Base-by-base conservation (phyloP, 352 stramenopile genomes). In the Phytopythium boreale region DNA sequence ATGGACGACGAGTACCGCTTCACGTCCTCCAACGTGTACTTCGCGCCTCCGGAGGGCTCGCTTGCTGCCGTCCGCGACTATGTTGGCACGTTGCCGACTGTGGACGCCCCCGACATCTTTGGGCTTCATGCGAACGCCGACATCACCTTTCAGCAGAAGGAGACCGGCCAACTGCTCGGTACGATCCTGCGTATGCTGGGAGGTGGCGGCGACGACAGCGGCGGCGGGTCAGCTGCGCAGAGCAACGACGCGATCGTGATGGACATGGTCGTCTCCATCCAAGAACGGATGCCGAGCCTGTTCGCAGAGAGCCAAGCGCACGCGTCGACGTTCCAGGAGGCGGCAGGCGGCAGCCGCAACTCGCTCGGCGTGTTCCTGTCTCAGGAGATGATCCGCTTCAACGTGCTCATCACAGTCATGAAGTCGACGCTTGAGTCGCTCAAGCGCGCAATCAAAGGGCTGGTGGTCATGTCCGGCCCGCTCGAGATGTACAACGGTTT, bases 81-180 rank as follows among this genome's bases (percentile, higher is more conserved):
- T 61, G 88, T 98, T 19, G 75, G 67, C 29, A 59, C 67, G 20
- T 65, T 98, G 15, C 95, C 94, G 37, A 77, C 75, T 4, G 89
- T 91, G 11, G 93, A 98, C 62, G 74, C 82, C 0, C 95, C 95
- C 0, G 88, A 97, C 47, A 93, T 97, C 46, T 98, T 98, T 62
- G 94, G 94, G 2, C 79, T 98, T 56, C 94, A 98, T 58, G 77
- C 80, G 26, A 98, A 98, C 60, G 93, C 93, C 5, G 93, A 97
- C 68, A 98, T 98, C 59, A 97, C 90, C 14, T 97, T 98, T 63
- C 92, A 98, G 68, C 89, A 98, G 71, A 97, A 98, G 59, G 87
- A 97, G 65, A 97, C 92, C 4, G 78, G 88, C 14, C 76, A 87
- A 22, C 53, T 94, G 20, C 68, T 94, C 4, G 73, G 75, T 0